Conservation (phyloP, 2,329 filamentous ascomycete species). For the Hypomyces rosellus region DNA sequence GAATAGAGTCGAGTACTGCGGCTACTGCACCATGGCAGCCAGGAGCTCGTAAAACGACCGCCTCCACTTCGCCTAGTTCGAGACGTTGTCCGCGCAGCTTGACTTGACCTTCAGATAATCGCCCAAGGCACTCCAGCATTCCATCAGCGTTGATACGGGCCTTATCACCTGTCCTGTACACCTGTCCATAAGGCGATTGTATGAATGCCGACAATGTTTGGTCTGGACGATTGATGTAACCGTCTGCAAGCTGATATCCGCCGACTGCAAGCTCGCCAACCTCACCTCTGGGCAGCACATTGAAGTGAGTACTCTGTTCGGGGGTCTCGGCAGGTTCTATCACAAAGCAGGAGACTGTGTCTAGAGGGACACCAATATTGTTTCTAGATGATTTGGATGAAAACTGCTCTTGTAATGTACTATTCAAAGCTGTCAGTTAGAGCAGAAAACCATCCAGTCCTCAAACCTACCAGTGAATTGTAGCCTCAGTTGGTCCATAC, state of each 20-base stretch:
- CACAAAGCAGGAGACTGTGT: slow-evolving; percentile 75
- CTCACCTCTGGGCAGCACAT: slow-evolving; percentile 58
- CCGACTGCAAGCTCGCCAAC: slow-evolving; percentile 77
- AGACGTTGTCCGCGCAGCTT: slow-evolving; percentile 81
- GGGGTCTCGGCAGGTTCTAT: slow-evolving; percentile 39
- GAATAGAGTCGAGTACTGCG: slow-evolving; percentile 56
- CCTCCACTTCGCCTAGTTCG: slow-evolving; percentile 73
- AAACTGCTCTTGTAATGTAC: slow-evolving; percentile 66
- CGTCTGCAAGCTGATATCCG: slow-evolving; percentile 70
- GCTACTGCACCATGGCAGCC: slow-evolving; percentile 62
- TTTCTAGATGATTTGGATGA: slow-evolving; percentile 48
- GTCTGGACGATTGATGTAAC: slow-evolving; percentile 74
- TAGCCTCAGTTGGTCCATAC: slow-evolving; percentile 90
- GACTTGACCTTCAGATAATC: slow-evolving; percentile 73
- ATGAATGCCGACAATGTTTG: slow-evolving; percentile 70
- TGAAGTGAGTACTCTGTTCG: slow-evolving; percentile 27
- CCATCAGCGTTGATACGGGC: slow-evolving; percentile 62
- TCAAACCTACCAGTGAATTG: slow-evolving; percentile 66
- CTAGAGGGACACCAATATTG: slow-evolving; percentile 71
- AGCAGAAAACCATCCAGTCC: too few relatives aligned
- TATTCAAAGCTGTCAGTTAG: slow-evolving; percentile 19
- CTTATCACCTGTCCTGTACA: slow-evolving; percentile 84
- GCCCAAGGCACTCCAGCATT: slow-evolving; percentile 74
- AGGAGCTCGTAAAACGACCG: slow-evolving; percentile 54
- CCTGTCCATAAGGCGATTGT: slow-evolving; percentile 55